Evolutionary conservation across 129 eudicot genomes (phyloP).

Genomic region (Heracleum sosnowskyi): DNA sequence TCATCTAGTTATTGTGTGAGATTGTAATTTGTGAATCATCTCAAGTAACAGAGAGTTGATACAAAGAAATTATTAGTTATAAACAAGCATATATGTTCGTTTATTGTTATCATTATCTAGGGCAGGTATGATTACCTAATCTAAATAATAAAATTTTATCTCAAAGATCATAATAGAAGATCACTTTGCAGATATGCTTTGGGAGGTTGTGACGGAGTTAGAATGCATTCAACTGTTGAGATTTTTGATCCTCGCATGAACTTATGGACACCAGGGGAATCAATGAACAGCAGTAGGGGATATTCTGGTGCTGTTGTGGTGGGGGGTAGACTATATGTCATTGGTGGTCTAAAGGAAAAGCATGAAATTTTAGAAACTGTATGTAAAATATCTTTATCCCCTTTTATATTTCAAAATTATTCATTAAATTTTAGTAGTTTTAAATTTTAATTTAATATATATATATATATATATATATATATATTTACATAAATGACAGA

Average conservation of each 20-base stretch:
- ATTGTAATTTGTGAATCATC: background rate
- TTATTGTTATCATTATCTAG: background rate
- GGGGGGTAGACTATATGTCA: conserved; percentile 20
- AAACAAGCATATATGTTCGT: background rate
- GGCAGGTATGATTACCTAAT: background rate
- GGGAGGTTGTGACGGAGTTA: conserved; percentile 41
- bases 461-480: background rate
- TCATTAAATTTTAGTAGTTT: background rate
- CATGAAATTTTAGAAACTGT: conserved; percentile 22
- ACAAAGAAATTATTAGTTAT: background rate
- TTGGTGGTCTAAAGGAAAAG: conserved; percentile 30
- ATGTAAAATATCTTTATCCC: background rate
- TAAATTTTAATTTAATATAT: background rate
- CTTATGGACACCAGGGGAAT: conserved; percentile 31
- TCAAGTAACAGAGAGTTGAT: background rate
- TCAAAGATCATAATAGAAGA: background rate
- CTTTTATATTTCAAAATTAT: background rate
- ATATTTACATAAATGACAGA: conserved; percentile 29
- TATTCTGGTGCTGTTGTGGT: conserved; percentile 22
- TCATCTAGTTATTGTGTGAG: background rate
- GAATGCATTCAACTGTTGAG: conserved; percentile 39
- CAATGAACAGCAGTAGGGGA: conserved; percentile 37
- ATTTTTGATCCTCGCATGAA: conserved; percentile 39
- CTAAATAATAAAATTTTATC: background rate
- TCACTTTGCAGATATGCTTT: conserved; percentile 36